Base-by-base conservation (phyloP, 1,139 yeast genomes). In the Suhomyces choctaworum region DNA sequence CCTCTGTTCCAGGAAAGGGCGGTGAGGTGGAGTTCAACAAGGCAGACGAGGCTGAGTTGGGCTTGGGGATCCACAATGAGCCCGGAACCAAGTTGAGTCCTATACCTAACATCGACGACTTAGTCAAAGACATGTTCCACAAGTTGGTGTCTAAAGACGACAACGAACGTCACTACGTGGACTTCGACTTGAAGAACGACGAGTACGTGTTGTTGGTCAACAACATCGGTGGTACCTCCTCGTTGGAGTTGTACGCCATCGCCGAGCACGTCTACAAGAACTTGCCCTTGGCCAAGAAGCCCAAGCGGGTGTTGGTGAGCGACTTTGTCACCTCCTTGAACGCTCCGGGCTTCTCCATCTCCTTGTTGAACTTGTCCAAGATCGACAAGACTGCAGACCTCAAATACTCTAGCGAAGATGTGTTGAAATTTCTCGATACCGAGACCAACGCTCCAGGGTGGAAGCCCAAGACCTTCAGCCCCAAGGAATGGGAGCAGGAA, bases 61-160 rank as follows among this genome's bases (percentile, higher is more conserved):
- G 97, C 17, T 82, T 90, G 80, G 97, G 97, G 32, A 90, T 90
- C 44, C 97, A 90, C 60, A 90, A 90, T 54, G 97, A 90, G 56
- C 94, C 96, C 0, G 97, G 97, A 39, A 78, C 79, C 36, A 77
- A 82, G 47, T 60, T 84, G 30, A 71, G 77, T 13, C 92, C 94
- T 27, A 78, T 89, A 47, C 95, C 95, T 16, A 54, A 73, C 2
- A 74, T 84, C 33, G 80, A 76, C 26, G 73, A 70, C 1, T 62
- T 87, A 37, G 60, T 81, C 35, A 65, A 68, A 25, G 65, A 67
- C n/a, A 64, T 84, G 55, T 75, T 74, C 44, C 64, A 74, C 41
- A 62, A 78, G 41, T 58, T 84, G 41, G 70, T 79, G 36, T 67
- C 76, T 28, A 60, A 67, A 5, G 57, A 62, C 3, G 94, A 84